These are phyloP conservation scores for Lentinula guzmanii DNA, from an alignment of 768 basidiomycete species.

Conservation along the genomic window DNA sequence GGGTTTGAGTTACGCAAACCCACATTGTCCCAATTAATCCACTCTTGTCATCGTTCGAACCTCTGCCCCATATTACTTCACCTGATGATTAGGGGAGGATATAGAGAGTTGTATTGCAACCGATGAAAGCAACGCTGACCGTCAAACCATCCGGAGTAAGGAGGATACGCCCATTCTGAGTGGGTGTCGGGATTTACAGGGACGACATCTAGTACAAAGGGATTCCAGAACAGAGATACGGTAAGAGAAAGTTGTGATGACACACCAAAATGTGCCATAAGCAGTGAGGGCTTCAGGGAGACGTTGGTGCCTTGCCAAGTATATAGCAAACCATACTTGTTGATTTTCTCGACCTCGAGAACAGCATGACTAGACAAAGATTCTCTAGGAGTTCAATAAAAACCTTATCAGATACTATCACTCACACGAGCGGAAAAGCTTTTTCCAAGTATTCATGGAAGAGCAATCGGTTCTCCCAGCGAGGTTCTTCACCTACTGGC, in stretches of 20 bases:
- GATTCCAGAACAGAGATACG: neutral
- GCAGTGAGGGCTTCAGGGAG: constrained; percentile 61
- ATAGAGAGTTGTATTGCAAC: neutral
- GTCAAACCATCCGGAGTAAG: constrained; percentile 59
- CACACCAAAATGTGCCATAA: constrained; percentile 64
- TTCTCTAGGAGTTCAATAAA: neutral
- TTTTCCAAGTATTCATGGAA: constrained; percentile 34
- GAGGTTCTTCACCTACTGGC: constrained; percentile 39
- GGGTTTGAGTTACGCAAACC: constrained; percentile 6
- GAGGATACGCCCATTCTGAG: constrained; percentile 53
- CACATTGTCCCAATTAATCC: constrained; percentile 66
- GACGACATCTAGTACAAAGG: constrained; percentile 47
- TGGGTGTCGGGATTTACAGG: constrained; percentile 54
- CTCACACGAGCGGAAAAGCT: constrained; percentile 60
- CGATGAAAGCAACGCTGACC: constrained; percentile 23
- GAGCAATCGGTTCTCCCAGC: constrained; percentile 34
- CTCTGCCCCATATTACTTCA: constrained; percentile 72
- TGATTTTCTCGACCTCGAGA: constrained; percentile 61
- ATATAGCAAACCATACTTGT: constrained; percentile 71
- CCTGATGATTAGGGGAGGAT: constrained; percentile 17
- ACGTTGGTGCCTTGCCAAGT: constrained; percentile 63
- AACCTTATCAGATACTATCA: constrained; percentile 11
- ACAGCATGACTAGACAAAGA: constrained; percentile 40
- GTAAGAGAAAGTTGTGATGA: neutral
- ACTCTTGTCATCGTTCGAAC: constrained; percentile 70